Evolutionary conservation across 345 rosid species (phyloP).

Genomic region (Gossypium turneri): DNA sequence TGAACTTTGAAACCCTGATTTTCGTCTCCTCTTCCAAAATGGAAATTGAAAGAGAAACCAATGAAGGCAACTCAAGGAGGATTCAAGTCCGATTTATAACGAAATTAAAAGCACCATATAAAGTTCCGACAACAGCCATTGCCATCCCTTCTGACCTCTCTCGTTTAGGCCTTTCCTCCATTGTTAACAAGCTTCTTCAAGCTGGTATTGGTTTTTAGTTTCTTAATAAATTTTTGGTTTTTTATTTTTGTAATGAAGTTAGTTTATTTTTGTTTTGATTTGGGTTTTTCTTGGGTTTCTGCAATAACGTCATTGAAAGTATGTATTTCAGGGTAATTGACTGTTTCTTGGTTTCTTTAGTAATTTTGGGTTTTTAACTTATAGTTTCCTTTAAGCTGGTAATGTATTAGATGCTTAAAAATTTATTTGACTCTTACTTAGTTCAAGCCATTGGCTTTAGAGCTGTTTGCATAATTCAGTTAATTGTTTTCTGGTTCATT

Average conservation of each 20-base stretch:
- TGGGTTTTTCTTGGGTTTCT: not conserved
- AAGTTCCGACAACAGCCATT: constrained; percentile 51
- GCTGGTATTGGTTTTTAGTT: constrained; percentile 8
- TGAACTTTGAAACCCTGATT: not conserved
- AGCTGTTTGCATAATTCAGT: not conserved
- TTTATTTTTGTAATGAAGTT: not conserved
- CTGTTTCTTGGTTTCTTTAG: not conserved
- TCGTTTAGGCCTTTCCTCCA: constrained; percentile 77
- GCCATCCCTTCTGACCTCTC: constrained; percentile 81
- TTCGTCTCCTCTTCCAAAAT: constrained; percentile 13
- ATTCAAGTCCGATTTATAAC: constrained; percentile 85
- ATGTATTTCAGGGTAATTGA: not conserved
- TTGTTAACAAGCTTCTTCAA: constrained; percentile 62
- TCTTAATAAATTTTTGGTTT: not conserved
- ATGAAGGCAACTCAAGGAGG: constrained; percentile 39
- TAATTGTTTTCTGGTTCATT: not conserved
- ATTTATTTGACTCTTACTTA: not conserved
- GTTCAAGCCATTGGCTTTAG: not conserved
- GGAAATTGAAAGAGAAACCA: constrained; percentile 32
- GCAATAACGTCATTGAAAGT: not conserved
- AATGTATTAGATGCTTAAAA: not conserved
- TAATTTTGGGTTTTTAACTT: not conserved
- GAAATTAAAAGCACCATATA: constrained; percentile 57
- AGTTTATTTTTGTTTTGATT: not conserved
- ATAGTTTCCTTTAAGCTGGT: constrained; percentile 48